Evolutionary conservation across 441 rosid species (phyloP), one percentile per base, ranked within the genome.

Genomic region (Theobroma grandiflorum): DNA sequence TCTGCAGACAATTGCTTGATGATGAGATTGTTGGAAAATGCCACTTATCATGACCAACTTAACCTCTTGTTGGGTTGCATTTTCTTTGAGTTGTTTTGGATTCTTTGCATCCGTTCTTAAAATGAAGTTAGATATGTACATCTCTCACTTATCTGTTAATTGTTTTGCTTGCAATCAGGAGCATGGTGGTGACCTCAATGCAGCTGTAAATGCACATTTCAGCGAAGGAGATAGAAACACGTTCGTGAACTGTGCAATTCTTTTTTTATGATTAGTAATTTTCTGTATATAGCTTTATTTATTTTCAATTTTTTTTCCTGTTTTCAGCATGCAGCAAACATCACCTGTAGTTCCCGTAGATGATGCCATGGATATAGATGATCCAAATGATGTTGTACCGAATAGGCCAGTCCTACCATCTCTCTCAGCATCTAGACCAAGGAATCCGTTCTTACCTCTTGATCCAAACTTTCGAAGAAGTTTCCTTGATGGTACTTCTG

Each of bases 131-230:
- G 50, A 33, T 64, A 35, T 12, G 43, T 43, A n/a, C 45, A 22
- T 45, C 55, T 52, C 69, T 78, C 37, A 78, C 80, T 77, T 33
- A 43, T 68, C 57, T 80, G 15, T 65, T 38, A 61, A 40, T 74
- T 11, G 8, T 62, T 42, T 79, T 79, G 65, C 47, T 78, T 87
- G 74, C 75, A 50, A 57, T 79, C 86, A 97, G 99, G 99, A 93
- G 82, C 93, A 97, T 80, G 87, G 85, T 33, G 98, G 97, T 78
- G 98, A 95, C 88, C 95, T 95, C 75, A 95, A 97, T 89, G 92
- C 92, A 79, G 98, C 99, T 72, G 91, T 97, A 77, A 92, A 97
- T 91, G 93, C 98, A 45, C 91, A 92, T 90, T 97, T 97, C 88
- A 82, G 79, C 20, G 96, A 91, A 76, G 98, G 98, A 87, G 99